Base-by-base conservation (phyloP, 2,329 filamentous ascomycete species). In the Colletotrichum siamense region DNA sequence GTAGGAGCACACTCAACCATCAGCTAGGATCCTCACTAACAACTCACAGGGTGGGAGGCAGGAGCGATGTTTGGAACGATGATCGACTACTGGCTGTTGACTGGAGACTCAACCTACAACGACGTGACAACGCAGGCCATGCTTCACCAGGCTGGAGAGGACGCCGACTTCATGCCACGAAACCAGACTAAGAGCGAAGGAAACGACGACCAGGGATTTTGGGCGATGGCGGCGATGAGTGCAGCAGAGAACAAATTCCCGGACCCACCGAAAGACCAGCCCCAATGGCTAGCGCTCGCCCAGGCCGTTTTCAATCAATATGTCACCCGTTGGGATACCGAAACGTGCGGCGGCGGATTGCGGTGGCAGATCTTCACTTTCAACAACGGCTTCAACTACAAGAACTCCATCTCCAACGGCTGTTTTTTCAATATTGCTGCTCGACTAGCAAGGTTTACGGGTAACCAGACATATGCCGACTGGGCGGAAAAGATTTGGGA, bases 291-390 rank as follows among this genome's bases (percentile, higher is more conserved):
- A n/a, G 92, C 93, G 8, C 89, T 97, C 69, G 93, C 91, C 1
- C 94, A 96, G 83, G 94, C 93, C 13, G 94, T 95, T 3, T 98
- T 96, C 84, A 95, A 96, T 86, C 92, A 94, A 67, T 95, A 95
- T 81, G 92, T 91, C 3, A 84, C 85, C 24, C 91, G 95, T 26
- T 96, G 95, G 94, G 93, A 97, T 79, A 86, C 85, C 4, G 80
- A 85, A 0, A 88, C 88, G 1, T 98, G 95, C 83, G 88, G 86
- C 63, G 95, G 95, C 66, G 95, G 95, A 12, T 85, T 98, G 79
- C 92, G 94, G 78, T 98, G 96, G 96, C 95, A 98, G 86, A 94
- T 98, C 77, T 96, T 94, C 86, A 89, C 91, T 15, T 95, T 93
- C 86, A 96, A 96, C 85, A 91, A 89, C 73, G 95, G 95, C 66